Percentiles rank a stretch among this genome's conserved stretches.
phyloP scores from a whole-genome alignment of 208 protist species.

The Herpetomonas samuelpessoai region DNA sequence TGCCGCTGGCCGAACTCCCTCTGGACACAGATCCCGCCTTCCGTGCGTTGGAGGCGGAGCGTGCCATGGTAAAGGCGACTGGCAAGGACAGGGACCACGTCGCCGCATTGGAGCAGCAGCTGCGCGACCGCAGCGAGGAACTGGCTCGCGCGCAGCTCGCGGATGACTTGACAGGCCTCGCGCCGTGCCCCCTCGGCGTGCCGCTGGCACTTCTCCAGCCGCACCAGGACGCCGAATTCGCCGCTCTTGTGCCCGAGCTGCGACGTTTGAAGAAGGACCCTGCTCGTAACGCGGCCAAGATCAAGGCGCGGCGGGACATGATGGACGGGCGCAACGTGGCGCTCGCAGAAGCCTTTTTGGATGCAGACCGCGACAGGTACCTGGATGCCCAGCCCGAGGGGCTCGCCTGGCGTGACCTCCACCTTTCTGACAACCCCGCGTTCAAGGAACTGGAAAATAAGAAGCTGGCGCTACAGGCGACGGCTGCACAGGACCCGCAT shows the following conservation, averaged over 20 bases:
- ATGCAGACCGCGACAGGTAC: slow-evolving; percentile 55
- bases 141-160: slow-evolving; percentile 47
- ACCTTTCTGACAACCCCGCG: slow-evolving; percentile 45
- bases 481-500: slow-evolving; percentile 18
- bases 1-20: slow-evolving; percentile 48
- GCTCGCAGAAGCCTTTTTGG: slow-evolving; percentile 52
- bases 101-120: slow-evolving; percentile 40
- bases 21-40: slow-evolving; percentile 56
- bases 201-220: slow-evolving; percentile 63
- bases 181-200: slow-evolving; percentile 53
- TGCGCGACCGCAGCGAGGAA: slow-evolving; percentile 50
- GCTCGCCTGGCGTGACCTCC: slow-evolving; percentile 38
- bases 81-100: slow-evolving; percentile 22
- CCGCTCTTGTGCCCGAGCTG: slow-evolving; percentile 43
- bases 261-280: slow-evolving; percentile 66
- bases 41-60: slow-evolving; percentile 46
- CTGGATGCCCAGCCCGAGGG: slow-evolving; percentile 55
- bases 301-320: slow-evolving; percentile 38
- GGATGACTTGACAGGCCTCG: slow-evolving; percentile 52
- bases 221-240: slow-evolving; percentile 50
- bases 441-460: slow-evolving; percentile 58
- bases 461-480: slow-evolving; percentile 31
- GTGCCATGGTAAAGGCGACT: slow-evolving; percentile 27
- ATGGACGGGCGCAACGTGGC: slow-evolving; percentile 44
- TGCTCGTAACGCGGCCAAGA: slow-evolving; percentile 36